A percentile compares a stretch with the other conserved stretches of the same genome.
Conservation (phyloP, 2,329 filamentous ascomycete genomes). For the Curvularia lunata region DNA sequence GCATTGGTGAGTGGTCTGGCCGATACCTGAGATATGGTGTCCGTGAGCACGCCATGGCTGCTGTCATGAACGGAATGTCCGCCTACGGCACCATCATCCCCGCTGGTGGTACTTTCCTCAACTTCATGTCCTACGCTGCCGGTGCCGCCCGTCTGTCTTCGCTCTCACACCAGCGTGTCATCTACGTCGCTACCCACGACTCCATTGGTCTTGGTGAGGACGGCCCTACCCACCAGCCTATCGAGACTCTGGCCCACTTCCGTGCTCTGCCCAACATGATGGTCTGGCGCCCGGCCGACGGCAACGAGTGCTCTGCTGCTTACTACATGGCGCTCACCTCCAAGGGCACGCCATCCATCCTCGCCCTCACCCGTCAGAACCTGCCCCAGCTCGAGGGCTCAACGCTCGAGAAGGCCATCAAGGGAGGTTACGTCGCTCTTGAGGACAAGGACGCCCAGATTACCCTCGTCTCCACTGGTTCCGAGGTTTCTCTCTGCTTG, state of each 20-base stretch:
- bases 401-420: conserved; percentile 84
- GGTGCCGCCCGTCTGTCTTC: conserved; percentile 94
- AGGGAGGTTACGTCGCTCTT: conserved; percentile 92
- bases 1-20: conserved; percentile 87
- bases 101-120: conserved; percentile 95
- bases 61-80: conserved; percentile 91
- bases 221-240: conserved; percentile 97
- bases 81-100: conserved; percentile 96
- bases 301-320: conserved; percentile 96
- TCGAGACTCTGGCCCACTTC: conserved; percentile 98
- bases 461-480: conserved; percentile 93
- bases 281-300: conserved; percentile 98
- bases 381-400: conserved; percentile 96
- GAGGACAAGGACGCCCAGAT: conserved; percentile 84
- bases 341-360: conserved; percentile 87
- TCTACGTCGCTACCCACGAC: conserved; percentile 98
- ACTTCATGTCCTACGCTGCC: conserved; percentile 98
- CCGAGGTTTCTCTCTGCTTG: conserved; percentile 91
- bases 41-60: conserved; percentile 89
- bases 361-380: conserved; percentile 97
- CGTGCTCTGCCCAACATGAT: conserved; percentile 98
- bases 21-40: conserved; percentile 94
- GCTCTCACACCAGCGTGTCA: conserved; percentile 85
- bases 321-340: conserved; percentile 95
- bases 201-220: conserved; percentile 99